Percentiles rank a stretch among this genome's conserved stretches.
phyloP scores from a whole-genome alignment of 805 yeast genomes.

The Sungouiella blattae region DNA sequence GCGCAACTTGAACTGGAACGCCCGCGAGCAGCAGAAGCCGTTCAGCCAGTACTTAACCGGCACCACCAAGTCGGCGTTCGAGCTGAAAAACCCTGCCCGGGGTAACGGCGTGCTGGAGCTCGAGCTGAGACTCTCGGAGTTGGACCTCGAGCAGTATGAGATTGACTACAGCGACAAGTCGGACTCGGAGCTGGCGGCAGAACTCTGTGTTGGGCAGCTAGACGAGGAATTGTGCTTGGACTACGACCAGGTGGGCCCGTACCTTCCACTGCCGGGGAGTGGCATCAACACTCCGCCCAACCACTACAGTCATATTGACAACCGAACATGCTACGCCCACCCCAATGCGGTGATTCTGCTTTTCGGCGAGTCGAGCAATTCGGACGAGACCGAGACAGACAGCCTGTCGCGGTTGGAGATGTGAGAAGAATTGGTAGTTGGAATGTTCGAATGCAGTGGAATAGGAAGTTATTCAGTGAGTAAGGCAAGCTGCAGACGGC shows the following conservation, averaged over 20 bases:
- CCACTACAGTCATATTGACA: constrained; percentile 28
- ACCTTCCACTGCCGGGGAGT: constrained; percentile 26
- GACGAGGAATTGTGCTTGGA: too few relatives aligned
- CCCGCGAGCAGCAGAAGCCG: constrained; percentile 82
- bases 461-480: too few relatives aligned
- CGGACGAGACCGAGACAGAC: constrained; percentile 3
- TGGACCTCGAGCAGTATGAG: constrained; percentile 26
- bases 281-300: constrained; percentile 31
- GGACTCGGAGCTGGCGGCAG: constrained; percentile 19
- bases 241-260: too few relatives aligned
- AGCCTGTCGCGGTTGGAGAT: background rate
- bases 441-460: too few relatives aligned
- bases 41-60: constrained; percentile 60
- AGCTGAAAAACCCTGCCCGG: constrained; percentile 25
- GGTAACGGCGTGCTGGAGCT: too few relatives aligned
- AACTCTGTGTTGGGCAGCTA: too few relatives aligned
- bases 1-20: constrained; percentile 90
- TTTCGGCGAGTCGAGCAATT: constrained; percentile 7
- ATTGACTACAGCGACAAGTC: constrained; percentile 25
- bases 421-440: too few relatives aligned
- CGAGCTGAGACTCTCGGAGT: constrained; percentile 7
- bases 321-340: constrained; percentile 40
- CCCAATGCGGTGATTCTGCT: constrained; percentile 37
- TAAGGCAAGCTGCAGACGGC: too few relatives aligned
- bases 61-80: constrained; percentile 36